Evolutionary conservation across 2,329 filamentous ascomycete genomes (phyloP), one percentile per base, ranked within the genome.

Genomic region (Emergomyces africanus): DNA sequence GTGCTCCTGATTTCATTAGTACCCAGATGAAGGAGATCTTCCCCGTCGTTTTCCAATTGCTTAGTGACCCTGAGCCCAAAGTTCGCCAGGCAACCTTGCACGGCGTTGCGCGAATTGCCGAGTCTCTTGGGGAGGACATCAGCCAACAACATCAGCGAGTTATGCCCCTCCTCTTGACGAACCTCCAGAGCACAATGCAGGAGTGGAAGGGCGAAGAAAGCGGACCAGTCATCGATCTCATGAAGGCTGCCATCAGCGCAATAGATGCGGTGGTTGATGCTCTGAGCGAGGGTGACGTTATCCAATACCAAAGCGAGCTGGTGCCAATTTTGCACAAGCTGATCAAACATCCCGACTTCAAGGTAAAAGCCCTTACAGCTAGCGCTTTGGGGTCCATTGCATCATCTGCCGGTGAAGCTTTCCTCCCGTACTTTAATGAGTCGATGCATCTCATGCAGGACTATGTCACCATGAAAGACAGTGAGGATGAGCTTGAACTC

Each of bases 1-100:
- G 94, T 66, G 92, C 94, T 35, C 94, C 94, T 18, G 94, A 99
- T 73, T 99, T 97, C 75, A 90, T 97, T 69, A 90, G 89, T 64
- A 96, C 91, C 23, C 94, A 99, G 75, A 83, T 97, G 63, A 81
- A 87, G 68, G 83, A 87, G 64, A 87, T 97, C 65, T 83, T 97
- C 72, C 94, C 94, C 54, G 81, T 89, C 66, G 85, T 97, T 61
- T 80, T 96, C 60, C 85, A 84, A 68, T 81, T 97, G 9, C 83
- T 99, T 44, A 73, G 90, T 70, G 94, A 99, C 70, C 79, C 83
- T n/a, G 88, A 95, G 65, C 81, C 84, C 65, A 85, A 85, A 66
- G 94, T 99, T 60, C 85, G 94, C 61, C 88, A 90, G 71, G 90
- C 92, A 55, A 87, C 94, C 25, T 79, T 97, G 51, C 87, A 95